These are phyloP conservation scores for Diatrype stigma DNA, from an alignment of 2,329 filamentous ascomycete species.

Conservation along the genomic window DNA sequence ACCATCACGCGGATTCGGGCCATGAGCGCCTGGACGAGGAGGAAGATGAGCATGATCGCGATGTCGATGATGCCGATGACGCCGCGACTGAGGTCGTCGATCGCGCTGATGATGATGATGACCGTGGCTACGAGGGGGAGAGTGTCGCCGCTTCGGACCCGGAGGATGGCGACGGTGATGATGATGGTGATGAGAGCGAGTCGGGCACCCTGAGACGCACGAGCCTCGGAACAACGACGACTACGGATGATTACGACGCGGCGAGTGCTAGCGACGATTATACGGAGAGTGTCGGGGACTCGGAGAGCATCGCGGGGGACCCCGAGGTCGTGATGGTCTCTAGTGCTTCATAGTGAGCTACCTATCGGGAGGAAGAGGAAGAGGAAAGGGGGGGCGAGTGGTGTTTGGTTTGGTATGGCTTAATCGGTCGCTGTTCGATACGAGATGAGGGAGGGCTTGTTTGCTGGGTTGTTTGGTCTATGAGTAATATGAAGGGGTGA, in stretches of 20 bases:
- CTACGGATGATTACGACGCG: conserved; percentile 37
- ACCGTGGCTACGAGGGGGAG: too few relatives aligned
- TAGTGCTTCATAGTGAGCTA: conserved; percentile 17
- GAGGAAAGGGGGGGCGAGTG: neutral
- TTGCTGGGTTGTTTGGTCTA: too few relatives aligned
- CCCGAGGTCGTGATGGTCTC: conserved; percentile 33
- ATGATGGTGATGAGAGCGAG: conserved; percentile 44
- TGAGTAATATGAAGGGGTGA: too few relatives aligned
- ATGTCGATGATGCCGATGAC: conserved; percentile 13
- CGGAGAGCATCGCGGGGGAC: conserved; percentile 26
- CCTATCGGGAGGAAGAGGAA: conserved; percentile 3
- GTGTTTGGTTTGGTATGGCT: neutral
- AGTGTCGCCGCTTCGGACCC: too few relatives aligned
- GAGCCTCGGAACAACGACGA: conserved; percentile 44
- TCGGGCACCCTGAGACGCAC: conserved; percentile 44
- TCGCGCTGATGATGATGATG: conserved; percentile 5
- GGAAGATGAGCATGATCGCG: conserved; percentile 27
- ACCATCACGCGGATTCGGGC: conserved; percentile 22
- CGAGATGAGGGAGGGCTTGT: too few relatives aligned
- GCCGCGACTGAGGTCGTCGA: conserved; percentile 17
- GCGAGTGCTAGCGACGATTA: conserved; percentile 42
- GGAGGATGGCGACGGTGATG: conserved; percentile 19
- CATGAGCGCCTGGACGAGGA: conserved; percentile 23
- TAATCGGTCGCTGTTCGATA: too few relatives aligned
- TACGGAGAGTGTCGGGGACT: conserved; percentile 40